These are phyloP conservation scores for Persicaria maculosa DNA, from an alignment of 148 eudicot species.

Conservation along the genomic window DNA sequence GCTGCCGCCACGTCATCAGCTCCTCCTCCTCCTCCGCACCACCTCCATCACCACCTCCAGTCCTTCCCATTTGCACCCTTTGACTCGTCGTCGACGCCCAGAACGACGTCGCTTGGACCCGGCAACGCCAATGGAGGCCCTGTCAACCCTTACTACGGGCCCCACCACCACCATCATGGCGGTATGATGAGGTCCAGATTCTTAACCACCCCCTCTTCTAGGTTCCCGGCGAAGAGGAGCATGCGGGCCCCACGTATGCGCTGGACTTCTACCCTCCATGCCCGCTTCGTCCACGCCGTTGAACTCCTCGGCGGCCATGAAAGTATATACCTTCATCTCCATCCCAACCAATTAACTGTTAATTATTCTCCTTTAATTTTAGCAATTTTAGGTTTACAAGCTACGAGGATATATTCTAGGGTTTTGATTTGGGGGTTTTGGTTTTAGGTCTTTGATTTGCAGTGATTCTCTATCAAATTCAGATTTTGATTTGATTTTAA, in stretches of 20 bases:
- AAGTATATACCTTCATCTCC: conserved; percentile 31
- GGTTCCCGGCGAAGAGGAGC: conserved; percentile 78
- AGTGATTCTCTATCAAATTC: too few species aligned
- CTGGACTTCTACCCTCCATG: conserved; percentile 90
- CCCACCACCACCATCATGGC: conserved; percentile 30
- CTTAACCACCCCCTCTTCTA: background rate
- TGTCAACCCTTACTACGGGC: conserved; percentile 14
- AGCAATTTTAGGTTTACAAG: background rate
- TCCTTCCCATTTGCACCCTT: conserved; percentile 12
- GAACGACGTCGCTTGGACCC: conserved; percentile 12
- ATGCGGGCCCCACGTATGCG: conserved; percentile 97
- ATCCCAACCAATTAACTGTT: background rate
- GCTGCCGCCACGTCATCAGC: background rate
- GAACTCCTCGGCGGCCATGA: conserved; percentile 98
- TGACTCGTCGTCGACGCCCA: conserved; percentile 16
- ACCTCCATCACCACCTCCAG: background rate
- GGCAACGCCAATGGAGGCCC: background rate
- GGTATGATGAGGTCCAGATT: conserved; percentile 32
- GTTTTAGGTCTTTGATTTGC: conserved; percentile 31
- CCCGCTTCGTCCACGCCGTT: conserved; percentile 92
- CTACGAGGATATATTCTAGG: background rate
- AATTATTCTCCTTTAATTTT: background rate
- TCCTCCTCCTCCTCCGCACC: conserved; percentile 33
- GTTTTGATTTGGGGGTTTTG: conserved; percentile 8
- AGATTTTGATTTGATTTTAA: background rate